Percentiles rank a stretch among this genome's conserved stretches.
These are phyloP conservation scores for Aspergillus sp. DNA, from an alignment of 2,329 filamentous ascomycete genomes.

Conservation along the genomic window DNA sequence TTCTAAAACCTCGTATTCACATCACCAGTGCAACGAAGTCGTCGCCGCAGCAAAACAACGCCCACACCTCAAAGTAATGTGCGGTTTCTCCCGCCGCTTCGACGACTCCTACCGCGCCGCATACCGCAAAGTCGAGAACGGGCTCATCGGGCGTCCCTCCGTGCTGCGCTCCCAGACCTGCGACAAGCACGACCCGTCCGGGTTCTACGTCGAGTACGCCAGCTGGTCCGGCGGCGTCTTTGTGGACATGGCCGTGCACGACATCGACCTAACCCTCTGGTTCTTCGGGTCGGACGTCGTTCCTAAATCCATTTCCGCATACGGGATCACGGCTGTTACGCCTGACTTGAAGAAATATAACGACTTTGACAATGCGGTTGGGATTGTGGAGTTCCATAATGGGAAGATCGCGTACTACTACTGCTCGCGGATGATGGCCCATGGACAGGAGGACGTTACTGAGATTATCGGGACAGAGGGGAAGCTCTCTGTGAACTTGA, in stretches of 20 bases:
- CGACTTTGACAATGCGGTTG: slow-evolving; percentile 63
- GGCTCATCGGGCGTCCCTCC: slow-evolving; percentile 59
- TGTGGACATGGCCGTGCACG: slow-evolving; percentile 69
- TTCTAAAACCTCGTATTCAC: neutral
- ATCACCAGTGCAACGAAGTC: slow-evolving; percentile 45
- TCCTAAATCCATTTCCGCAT: slow-evolving; percentile 57
- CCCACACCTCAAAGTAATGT: slow-evolving; percentile 66
- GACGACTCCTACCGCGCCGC: slow-evolving; percentile 66
- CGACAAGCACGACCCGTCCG: slow-evolving; percentile 63
- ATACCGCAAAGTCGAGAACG: slow-evolving; percentile 52
- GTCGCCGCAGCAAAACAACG: slow-evolving; percentile 55
- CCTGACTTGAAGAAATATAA: slow-evolving; percentile 57
- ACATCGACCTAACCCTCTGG: slow-evolving; percentile 66
- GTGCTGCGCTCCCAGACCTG: slow-evolving; percentile 66
- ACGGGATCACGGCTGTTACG: slow-evolving; percentile 60
- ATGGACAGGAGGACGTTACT: slow-evolving; percentile 66
- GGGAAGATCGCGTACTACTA: slow-evolving; percentile 66
- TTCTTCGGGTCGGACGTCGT: slow-evolving; percentile 58
- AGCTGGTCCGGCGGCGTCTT: slow-evolving; percentile 67
- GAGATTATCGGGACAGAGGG: slow-evolving; percentile 68
- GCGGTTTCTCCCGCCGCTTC: slow-evolving; percentile 66
- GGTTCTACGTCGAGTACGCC: slow-evolving; percentile 69
- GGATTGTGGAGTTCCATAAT: slow-evolving; percentile 65
- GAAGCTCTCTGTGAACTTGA: slow-evolving; percentile 62
- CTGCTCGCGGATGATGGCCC: slow-evolving; percentile 65